A percentile compares a stretch with the other conserved stretches of the same genome.
Evolutionary conservation across 352 stramenopile genomes (phyloP).

Genomic region (Globisporangium paroecandrum): DNA sequence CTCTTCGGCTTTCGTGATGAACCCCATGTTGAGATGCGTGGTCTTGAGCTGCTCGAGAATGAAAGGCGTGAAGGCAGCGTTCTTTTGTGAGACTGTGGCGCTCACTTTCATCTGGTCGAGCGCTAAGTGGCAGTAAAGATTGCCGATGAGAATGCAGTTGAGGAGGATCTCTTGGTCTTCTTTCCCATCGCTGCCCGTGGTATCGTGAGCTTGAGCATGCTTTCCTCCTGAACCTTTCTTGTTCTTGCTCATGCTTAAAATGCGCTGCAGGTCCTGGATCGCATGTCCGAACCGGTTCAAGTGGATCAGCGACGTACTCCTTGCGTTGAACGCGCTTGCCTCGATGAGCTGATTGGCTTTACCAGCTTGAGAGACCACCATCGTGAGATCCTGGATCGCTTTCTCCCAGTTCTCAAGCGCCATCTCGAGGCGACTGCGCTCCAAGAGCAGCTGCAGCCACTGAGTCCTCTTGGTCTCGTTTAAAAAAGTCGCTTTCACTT

Average conservation of each 20-base stretch:
- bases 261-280: slow-evolving; percentile 46
- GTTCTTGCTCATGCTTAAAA: slow-evolving; percentile 22
- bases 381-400: slow-evolving; percentile 38
- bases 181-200: neutral
- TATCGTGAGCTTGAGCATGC: neutral
- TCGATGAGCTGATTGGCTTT: slow-evolving; percentile 28
- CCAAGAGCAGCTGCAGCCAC: slow-evolving; percentile 47
- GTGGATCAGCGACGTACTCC: slow-evolving; percentile 35
- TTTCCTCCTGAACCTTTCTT: slow-evolving; percentile 10
- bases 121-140: slow-evolving; percentile 54
- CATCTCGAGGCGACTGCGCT: slow-evolving; percentile 37
- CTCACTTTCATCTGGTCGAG: slow-evolving; percentile 41
- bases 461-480: slow-evolving; percentile 38
- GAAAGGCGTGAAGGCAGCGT: slow-evolving; percentile 21
- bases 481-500: slow-evolving; percentile 29
- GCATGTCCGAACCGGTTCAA: slow-evolving; percentile 35
- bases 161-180: slow-evolving; percentile 29
- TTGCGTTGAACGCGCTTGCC: slow-evolving; percentile 28
- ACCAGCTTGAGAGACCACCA: slow-evolving; percentile 36
- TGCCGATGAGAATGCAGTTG: slow-evolving; percentile 43
- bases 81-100: slow-evolving; percentile 25
- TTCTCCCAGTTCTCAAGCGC: slow-evolving; percentile 35
- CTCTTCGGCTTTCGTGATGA: slow-evolving; percentile 26
- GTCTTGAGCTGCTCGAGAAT: slow-evolving; percentile 25
- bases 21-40: slow-evolving; percentile 26